Conservation (phyloP, 2,329 filamentous ascomycete species). For the Clonostachys rhizophaga region DNA sequence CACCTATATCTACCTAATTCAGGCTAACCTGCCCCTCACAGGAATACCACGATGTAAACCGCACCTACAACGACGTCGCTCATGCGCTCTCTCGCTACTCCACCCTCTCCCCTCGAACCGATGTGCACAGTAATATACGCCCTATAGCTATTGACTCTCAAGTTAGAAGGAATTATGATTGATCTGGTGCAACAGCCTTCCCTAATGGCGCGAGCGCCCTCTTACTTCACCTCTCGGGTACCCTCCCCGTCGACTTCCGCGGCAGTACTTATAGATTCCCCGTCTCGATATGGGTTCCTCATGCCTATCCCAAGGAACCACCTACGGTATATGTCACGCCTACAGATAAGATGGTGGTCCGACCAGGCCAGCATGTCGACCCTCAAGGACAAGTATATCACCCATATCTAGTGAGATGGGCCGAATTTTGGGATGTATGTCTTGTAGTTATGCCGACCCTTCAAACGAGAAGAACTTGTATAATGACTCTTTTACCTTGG, state of each 20-base stretch:
- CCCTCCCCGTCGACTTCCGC: slow-evolving; percentile 85
- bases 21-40: slow-evolving; percentile 27
- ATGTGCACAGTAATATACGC: slow-evolving; percentile 77
- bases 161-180: slow-evolving; percentile 1
- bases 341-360: slow-evolving; percentile 80
- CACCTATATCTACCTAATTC: not conserved
- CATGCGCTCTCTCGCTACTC: slow-evolving; percentile 76
- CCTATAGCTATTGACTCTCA: not conserved
- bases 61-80: slow-evolving; percentile 88
- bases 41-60: slow-evolving; percentile 92
- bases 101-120: slow-evolving; percentile 78
- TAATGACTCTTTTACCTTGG: not conserved
- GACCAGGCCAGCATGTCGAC: slow-evolving; percentile 92
- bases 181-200: slow-evolving; percentile 57
- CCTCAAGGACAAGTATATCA: slow-evolving; percentile 92
- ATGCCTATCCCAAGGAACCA: slow-evolving; percentile 80
- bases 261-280: slow-evolving; percentile 89
- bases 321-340: slow-evolving; percentile 88
- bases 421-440: slow-evolving; percentile 82
- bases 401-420: slow-evolving; percentile 89
- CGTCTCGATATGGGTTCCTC: slow-evolving; percentile 87
- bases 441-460: not conserved
- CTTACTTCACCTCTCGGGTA: slow-evolving; percentile 81
- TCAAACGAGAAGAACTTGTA: not conserved
- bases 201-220: slow-evolving; percentile 84